phyloP scores from a whole-genome alignment of 2,329 filamentous ascomycete genomes.

The Fusarium compactum region DNA sequence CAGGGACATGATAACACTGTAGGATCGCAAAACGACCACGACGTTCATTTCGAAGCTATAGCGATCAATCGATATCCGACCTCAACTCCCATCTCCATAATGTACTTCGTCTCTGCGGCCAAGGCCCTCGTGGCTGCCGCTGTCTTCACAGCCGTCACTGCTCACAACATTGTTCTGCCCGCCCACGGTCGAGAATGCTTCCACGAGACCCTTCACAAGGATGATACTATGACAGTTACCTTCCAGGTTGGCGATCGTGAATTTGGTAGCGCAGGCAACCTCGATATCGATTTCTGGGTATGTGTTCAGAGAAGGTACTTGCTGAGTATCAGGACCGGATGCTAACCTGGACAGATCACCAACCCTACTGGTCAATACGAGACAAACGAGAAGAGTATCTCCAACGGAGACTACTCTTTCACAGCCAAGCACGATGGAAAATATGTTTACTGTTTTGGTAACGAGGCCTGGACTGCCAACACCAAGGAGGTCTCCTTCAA shows the following conservation, averaged over 20 bases:
- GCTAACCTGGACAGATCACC: conserved; percentile 69
- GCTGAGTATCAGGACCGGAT: conserved; percentile 7
- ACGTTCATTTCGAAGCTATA: conserved; percentile 27
- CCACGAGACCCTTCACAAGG: conserved; percentile 90
- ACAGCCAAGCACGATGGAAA: conserved; percentile 86
- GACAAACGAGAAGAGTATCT: conserved; percentile 82
- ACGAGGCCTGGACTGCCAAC: conserved; percentile 96
- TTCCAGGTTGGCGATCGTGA: conserved; percentile 98
- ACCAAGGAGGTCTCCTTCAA: conserved; percentile 99
- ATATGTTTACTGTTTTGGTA: conserved; percentile 98
- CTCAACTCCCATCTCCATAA: conserved; percentile 24
- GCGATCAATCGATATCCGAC: conserved; percentile 15
- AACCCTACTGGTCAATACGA: conserved; percentile 82
- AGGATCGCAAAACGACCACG: conserved; percentile 28
- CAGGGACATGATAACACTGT: conserved; percentile 28
- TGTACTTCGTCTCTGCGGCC: conserved; percentile 55
- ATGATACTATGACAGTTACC: conserved; percentile 98
- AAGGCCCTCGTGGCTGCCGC: conserved; percentile 58
- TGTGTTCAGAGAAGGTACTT: conserved; percentile 44
- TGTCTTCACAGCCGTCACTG: conserved; percentile 70
- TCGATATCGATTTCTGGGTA: conserved; percentile 99
- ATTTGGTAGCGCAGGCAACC: conserved; percentile 92
- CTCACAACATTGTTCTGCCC: conserved; percentile 96
- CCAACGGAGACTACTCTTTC: conserved; percentile 94
- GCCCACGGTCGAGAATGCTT: conserved; percentile 97